A percentile compares a stretch with the other conserved stretches of the same genome.
Evolutionary conservation across 495 filamentous ascomycete species (phyloP).

Genomic region (Neurospora sublineolata): DNA sequence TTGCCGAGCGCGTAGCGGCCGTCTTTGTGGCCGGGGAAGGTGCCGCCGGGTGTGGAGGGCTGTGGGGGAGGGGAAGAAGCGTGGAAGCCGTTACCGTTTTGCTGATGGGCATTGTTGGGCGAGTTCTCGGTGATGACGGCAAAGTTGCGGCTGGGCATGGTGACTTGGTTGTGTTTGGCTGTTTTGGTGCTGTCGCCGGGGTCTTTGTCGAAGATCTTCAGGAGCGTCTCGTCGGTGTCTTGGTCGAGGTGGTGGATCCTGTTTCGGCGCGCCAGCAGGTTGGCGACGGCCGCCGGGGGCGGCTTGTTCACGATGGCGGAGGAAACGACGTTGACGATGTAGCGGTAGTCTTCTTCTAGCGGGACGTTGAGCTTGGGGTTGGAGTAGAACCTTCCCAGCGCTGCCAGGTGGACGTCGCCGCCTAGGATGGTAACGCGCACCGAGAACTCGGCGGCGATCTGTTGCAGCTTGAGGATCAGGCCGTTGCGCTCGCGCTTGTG

Average conservation of each 20-base stretch:
- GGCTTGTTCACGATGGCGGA: slow-evolving; percentile 93
- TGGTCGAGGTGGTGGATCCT: slow-evolving; percentile 85
- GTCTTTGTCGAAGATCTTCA: slow-evolving; percentile 75
- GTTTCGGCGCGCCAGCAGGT: slow-evolving; percentile 73
- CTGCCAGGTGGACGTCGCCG: slow-evolving; percentile 89
- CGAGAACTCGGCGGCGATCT: slow-evolving; percentile 55
- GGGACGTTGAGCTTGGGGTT: slow-evolving; percentile 66
- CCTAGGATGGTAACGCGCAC: slow-evolving; percentile 77
- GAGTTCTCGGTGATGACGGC: slow-evolving; percentile 67
- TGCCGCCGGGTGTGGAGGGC: slow-evolving; percentile 5
- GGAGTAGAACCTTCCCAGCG: slow-evolving; percentile 88
- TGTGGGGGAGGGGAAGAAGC: not conserved
- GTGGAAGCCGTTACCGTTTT: slow-evolving; percentile 9
- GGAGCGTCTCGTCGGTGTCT: slow-evolving; percentile 78
- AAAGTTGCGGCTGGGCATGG: slow-evolving; percentile 87
- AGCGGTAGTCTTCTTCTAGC: slow-evolving; percentile 81
- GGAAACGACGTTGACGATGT: slow-evolving; percentile 82
- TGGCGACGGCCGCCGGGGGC: slow-evolving; percentile 76
- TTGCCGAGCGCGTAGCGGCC: slow-evolving; percentile 51
- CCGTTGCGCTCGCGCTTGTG: slow-evolving; percentile 80
- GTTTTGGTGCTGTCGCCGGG: slow-evolving; percentile 61
- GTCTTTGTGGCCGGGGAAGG: slow-evolving; percentile 19
- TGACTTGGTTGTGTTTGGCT: slow-evolving; percentile 59
- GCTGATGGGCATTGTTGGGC: slow-evolving; percentile 25
- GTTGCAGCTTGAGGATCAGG: slow-evolving; percentile 64